A percentile compares a stretch with the other conserved stretches of the same genome.
These are phyloP conservation scores for Talaromyces borbonicus DNA, from an alignment of 495 filamentous ascomycete species.

Conservation along the genomic window DNA sequence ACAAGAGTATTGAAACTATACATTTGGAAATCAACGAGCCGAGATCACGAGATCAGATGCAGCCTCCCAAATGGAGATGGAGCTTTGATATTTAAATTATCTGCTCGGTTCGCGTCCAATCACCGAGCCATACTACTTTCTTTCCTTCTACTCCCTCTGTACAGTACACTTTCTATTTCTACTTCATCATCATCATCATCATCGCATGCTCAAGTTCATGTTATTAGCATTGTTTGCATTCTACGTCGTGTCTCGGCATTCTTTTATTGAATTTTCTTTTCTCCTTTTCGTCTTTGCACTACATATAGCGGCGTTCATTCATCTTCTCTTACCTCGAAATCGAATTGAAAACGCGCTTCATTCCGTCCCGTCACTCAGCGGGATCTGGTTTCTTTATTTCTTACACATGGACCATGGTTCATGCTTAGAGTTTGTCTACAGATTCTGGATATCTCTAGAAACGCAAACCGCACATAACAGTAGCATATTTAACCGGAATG, in stretches of 20 bases:
- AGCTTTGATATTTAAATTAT: slow-evolving; percentile 34
- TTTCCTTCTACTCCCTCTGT: not conserved
- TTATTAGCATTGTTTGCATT: not conserved
- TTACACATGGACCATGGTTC: too few relatives aligned
- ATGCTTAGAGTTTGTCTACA: too few relatives aligned
- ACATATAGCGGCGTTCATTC: slow-evolving; percentile 5
- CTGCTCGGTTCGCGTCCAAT: not conserved
- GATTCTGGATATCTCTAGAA: too few relatives aligned
- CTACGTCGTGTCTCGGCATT: not conserved
- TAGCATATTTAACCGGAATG: too few relatives aligned
- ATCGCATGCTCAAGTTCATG: slow-evolving; percentile 3
- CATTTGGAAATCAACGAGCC: slow-evolving; percentile 33
- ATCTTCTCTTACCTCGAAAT: not conserved
- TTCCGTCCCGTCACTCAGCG: too few relatives aligned
- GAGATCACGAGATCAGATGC: slow-evolving; percentile 4
- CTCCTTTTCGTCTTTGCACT: not conserved
- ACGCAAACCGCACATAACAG: too few relatives aligned
- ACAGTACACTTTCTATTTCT: slow-evolving; percentile 2
- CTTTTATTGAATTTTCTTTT: not conserved
- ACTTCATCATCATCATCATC: not conserved
- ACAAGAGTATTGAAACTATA: slow-evolving; percentile 31
- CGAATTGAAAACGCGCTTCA: too few relatives aligned
- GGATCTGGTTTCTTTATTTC: not conserved
- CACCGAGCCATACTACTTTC: not conserved
- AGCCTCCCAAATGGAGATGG: slow-evolving; percentile 36